A percentile compares a stretch with the other conserved stretches of the same genome.
Evolutionary conservation across 352 stramenopile genomes (phyloP).

Genomic region (Phytophthora constricta): DNA sequence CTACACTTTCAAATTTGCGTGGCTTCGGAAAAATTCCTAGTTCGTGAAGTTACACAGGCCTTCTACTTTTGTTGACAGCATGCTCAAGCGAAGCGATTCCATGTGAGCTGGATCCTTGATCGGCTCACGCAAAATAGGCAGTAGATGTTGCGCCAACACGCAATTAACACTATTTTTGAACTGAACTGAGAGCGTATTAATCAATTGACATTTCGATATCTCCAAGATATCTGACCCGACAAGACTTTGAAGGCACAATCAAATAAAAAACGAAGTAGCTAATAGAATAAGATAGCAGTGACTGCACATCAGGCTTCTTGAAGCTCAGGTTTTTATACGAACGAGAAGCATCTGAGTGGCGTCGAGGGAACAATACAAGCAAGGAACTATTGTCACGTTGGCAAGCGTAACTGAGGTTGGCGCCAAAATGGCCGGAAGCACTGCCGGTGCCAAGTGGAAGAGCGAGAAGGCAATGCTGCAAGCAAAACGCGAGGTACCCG

Average conservation of each 20-base stretch:
- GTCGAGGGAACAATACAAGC: too few relatives aligned
- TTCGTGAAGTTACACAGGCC: slow-evolving; percentile 4
- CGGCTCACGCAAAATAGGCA: too few relatives aligned
- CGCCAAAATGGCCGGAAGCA: slow-evolving; percentile 36
- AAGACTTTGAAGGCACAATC: slow-evolving; percentile 26
- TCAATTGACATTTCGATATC: background rate
- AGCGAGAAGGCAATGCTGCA: slow-evolving; percentile 44
- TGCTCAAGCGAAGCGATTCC: too few relatives aligned
- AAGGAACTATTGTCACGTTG: background rate
- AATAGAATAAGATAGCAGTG: slow-evolving; percentile 21
- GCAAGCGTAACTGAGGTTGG: slow-evolving; percentile 3
- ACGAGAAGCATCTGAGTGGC: too few relatives aligned
- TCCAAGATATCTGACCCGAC: slow-evolving; percentile 12
- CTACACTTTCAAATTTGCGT: slow-evolving; percentile 20
- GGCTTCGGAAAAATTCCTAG: slow-evolving; percentile 8
- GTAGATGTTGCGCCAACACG: too few relatives aligned
- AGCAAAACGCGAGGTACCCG: slow-evolving; percentile 47
- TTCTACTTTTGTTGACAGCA: too few relatives aligned
- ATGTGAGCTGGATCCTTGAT: too few relatives aligned
- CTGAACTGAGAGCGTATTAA: too few relatives aligned
- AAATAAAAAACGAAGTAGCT: background rate
- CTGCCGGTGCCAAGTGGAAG: slow-evolving; percentile 41
- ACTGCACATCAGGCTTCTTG: too few relatives aligned
- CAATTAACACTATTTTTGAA: too few relatives aligned
- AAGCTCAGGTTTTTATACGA: too few relatives aligned